These are phyloP conservation scores for Tardiomyces depauwii DNA, from an alignment of 1,139 yeast genomes.

Conservation along the genomic window DNA sequence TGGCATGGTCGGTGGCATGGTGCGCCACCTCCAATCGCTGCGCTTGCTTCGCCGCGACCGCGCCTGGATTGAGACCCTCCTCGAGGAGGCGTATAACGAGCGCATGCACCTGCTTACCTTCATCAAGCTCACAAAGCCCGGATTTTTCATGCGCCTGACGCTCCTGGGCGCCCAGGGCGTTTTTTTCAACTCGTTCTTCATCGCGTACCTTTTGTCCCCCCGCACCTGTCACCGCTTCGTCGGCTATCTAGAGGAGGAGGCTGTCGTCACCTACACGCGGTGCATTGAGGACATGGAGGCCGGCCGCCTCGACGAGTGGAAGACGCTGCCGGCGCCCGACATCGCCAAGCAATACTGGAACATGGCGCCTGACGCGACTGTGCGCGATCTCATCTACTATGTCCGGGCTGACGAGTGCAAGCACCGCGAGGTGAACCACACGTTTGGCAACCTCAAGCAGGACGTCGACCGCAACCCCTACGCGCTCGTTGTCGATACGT, in stretches of 20 bases:
- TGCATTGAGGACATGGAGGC: conserved; percentile 43
- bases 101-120: conserved; percentile 69
- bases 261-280: conserved; percentile 60
- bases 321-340: conserved; percentile 25
- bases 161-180: conserved; percentile 62
- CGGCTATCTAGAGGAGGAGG: conserved; percentile 73
- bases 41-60: conserved; percentile 53
- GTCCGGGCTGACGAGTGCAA: conserved; percentile 61
- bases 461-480: conserved; percentile 54
- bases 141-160: conserved; percentile 44
- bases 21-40: conserved; percentile 54
- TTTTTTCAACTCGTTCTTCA: conserved; percentile 55
- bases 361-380: conserved; percentile 38
- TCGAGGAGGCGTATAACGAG: conserved; percentile 72
- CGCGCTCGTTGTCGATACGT: conserved; percentile 36
- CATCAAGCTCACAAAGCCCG: conserved; percentile 54
- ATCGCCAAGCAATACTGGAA: conserved; percentile 59
- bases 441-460: conserved; percentile 53
- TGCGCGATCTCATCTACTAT: conserved; percentile 49
- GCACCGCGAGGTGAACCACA: conserved; percentile 69
- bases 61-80: conserved; percentile 66
- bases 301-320: conserved; percentile 42
- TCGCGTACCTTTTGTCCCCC: conserved; percentile 49
- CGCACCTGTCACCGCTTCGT: conserved; percentile 65
- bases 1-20: conserved; percentile 63